A percentile compares a stretch with the other conserved stretches of the same genome.
These are phyloP conservation scores for Colletotrichum godetiae DNA, from an alignment of 2,329 filamentous ascomycete genomes.

Conservation along the genomic window DNA sequence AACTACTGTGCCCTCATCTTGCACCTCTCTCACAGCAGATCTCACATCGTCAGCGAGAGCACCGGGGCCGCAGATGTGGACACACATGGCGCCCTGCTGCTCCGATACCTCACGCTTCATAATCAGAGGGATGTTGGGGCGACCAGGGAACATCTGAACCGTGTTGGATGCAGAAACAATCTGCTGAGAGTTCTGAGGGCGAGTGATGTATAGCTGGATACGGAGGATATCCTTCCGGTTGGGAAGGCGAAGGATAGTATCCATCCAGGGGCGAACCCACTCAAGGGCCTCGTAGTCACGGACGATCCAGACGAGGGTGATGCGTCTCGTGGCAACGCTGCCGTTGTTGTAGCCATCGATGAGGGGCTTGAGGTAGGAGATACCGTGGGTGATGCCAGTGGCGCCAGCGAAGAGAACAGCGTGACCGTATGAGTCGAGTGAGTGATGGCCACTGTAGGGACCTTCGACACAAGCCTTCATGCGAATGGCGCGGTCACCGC, in stretches of 20 bases:
- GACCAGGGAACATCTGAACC: slow-evolving; percentile 92
- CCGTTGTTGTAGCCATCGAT: slow-evolving; percentile 75
- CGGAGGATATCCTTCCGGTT: slow-evolving; percentile 84
- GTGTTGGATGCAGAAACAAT: slow-evolving; percentile 81
- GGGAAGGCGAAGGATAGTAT: slow-evolving; percentile 79
- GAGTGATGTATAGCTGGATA: slow-evolving; percentile 90
- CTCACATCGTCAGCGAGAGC: slow-evolving; percentile 81
- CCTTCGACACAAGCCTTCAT: slow-evolving; percentile 86
- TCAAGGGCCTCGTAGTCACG: slow-evolving; percentile 89
- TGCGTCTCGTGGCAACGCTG: slow-evolving; percentile 81
- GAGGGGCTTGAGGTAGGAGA: slow-evolving; percentile 86
- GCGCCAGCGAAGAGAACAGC: slow-evolving; percentile 91
- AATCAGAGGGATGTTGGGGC: slow-evolving; percentile 85
- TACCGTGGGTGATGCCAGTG: slow-evolving; percentile 94
- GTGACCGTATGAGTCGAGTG: slow-evolving; percentile 92
- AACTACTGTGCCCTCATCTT: slow-evolving; percentile 70
- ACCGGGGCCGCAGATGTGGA: slow-evolving; percentile 83
- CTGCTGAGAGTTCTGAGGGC: slow-evolving; percentile 85
- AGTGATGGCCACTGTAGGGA: slow-evolving; percentile 86
- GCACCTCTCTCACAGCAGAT: slow-evolving; percentile 71
- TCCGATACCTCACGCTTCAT: slow-evolving; percentile 83
- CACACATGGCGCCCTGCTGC: slow-evolving; percentile 88
- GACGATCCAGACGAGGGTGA: slow-evolving; percentile 93
- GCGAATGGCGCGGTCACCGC: slow-evolving; percentile 64
- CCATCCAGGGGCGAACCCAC: slow-evolving; percentile 92